Evolutionary conservation across 768 basidiomycete genomes (phyloP).

Genomic region (Mycena rosella): DNA sequence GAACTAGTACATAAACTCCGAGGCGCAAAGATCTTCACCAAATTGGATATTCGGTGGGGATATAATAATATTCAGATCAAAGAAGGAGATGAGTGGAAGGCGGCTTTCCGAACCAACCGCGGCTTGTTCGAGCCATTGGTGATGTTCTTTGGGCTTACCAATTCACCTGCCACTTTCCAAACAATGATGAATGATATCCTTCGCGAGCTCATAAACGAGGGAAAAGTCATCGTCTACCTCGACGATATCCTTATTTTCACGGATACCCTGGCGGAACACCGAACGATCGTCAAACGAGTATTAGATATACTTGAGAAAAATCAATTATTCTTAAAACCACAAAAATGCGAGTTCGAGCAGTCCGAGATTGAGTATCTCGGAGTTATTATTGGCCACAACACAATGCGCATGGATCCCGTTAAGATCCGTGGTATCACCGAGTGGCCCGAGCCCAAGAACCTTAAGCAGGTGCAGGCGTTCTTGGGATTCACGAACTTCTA

Average conservation of each 20-base stretch:
- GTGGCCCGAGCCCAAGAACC: neutral
- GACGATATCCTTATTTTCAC: slow-evolving; percentile 50
- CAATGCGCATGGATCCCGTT: slow-evolving; percentile 8
- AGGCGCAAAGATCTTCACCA: neutral
- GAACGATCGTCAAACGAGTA: slow-evolving; percentile 28
- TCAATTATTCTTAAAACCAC: slow-evolving; percentile 18
- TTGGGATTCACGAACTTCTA: too few relatives aligned
- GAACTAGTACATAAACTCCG: slow-evolving; percentile 3
- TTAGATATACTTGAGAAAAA: slow-evolving; percentile 19
- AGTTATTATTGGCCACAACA: slow-evolving; percentile 5
- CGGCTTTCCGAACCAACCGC: too few relatives aligned
- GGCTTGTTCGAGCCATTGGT: neutral
- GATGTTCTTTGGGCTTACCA: neutral
- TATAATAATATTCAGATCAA: slow-evolving; percentile 3
- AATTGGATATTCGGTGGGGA: slow-evolving; percentile 1
- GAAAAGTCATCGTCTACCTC: slow-evolving; percentile 46
- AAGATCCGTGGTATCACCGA: slow-evolving; percentile 5
- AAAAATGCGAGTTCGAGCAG: slow-evolving; percentile 16
- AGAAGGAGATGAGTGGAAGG: slow-evolving; percentile 8
- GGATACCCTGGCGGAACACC: slow-evolving; percentile 37
- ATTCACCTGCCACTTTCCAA: neutral
- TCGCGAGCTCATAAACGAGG: slow-evolving; percentile 39
- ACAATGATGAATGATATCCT: slow-evolving; percentile 34
- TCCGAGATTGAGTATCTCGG: slow-evolving; percentile 39
- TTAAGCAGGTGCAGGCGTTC: too few relatives aligned